Conservation (phyloP, 2,329 filamentous ascomycete genomes). For the Cladosporium sp. region DNA sequence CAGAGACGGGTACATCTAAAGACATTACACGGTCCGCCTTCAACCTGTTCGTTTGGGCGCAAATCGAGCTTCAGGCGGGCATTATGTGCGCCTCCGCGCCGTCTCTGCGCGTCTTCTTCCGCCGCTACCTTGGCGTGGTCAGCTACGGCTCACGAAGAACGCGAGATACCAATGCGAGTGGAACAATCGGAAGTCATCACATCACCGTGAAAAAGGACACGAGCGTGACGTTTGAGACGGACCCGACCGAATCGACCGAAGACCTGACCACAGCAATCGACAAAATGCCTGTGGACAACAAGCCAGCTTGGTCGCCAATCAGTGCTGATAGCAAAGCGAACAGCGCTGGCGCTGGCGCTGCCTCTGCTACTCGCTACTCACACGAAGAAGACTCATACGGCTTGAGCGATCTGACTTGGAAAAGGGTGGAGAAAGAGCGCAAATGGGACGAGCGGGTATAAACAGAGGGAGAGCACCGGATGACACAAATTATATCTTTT, state of each 20-base stretch:
- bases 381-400: conserved; percentile 13
- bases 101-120: conserved; percentile 31
- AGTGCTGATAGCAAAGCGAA: background rate
- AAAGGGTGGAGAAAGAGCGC: background rate
- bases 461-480: background rate
- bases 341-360: background rate
- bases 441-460: background rate
- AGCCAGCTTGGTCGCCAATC: background rate
- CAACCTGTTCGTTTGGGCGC: conserved; percentile 33
- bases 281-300: background rate
- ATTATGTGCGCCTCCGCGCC: conserved; percentile 35
- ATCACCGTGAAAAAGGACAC: conserved; percentile 14
- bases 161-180: background rate
- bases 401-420: conserved; percentile 9
- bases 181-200: background rate
- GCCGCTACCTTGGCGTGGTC: conserved; percentile 22
- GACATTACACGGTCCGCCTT: conserved; percentile 30
- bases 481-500: background rate
- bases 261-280: background rate
- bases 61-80: conserved; percentile 33
- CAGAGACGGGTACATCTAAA: conserved; percentile 26
- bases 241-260: background rate
- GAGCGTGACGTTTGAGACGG: conserved; percentile 9
- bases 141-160: background rate
- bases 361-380: conserved; percentile 7